Evolutionary conservation across 2,329 filamentous ascomycete species (phyloP).

Genomic region (Cordyceps militaris): DNA sequence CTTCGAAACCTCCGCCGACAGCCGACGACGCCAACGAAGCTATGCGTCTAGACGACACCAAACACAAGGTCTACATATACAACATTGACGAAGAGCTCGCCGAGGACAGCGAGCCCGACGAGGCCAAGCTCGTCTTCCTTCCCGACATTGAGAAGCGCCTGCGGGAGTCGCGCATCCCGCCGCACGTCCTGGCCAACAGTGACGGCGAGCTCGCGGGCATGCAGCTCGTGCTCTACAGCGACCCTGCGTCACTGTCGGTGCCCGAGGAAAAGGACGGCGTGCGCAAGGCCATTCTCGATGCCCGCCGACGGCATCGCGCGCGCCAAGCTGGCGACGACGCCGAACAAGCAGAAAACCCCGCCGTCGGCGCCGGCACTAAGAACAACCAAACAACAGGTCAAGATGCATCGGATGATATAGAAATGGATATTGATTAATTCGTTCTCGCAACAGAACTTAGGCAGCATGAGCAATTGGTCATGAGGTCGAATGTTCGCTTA

Average conservation of each 20-base stretch:
- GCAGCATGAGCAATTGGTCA: background rate
- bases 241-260: slow-evolving; percentile 69
- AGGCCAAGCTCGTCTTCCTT: slow-evolving; percentile 66
- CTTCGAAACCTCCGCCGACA: slow-evolving; percentile 3
- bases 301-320: slow-evolving; percentile 60
- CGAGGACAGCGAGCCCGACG: slow-evolving; percentile 33
- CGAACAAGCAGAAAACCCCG: background rate
- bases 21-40: slow-evolving; percentile 39
- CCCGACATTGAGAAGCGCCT: slow-evolving; percentile 82
- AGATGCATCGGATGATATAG: slow-evolving; percentile 45
- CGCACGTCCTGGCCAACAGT: slow-evolving; percentile 53
- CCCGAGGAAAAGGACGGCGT: slow-evolving; percentile 70
- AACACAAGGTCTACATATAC: slow-evolving; percentile 84
- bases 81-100: slow-evolving; percentile 83
- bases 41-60: slow-evolving; percentile 84
- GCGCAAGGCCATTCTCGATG: slow-evolving; percentile 75
- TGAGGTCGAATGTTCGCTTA: background rate
- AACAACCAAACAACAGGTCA: slow-evolving; percentile 5
- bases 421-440: slow-evolving; percentile 57
- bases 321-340: slow-evolving; percentile 29
- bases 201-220: slow-evolving; percentile 50
- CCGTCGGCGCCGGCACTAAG: background rate
- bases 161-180: slow-evolving; percentile 60
- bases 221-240: slow-evolving; percentile 78
- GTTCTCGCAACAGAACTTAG: background rate